Evolutionary conservation across 2,329 filamentous ascomycete species (phyloP).

Genomic region (Curvularia hawaiiensis): DNA sequence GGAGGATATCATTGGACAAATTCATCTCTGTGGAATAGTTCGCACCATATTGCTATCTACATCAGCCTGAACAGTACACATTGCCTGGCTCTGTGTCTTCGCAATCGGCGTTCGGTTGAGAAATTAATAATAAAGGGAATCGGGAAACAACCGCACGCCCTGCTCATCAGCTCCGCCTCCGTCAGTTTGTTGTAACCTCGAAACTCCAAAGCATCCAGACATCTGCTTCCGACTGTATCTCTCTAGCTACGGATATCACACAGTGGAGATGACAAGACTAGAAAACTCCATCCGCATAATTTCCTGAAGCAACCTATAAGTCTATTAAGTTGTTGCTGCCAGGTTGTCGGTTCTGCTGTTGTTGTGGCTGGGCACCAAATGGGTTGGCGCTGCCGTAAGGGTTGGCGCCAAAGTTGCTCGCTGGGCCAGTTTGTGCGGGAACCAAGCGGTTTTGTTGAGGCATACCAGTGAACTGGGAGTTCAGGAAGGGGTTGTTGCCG

Average conservation of each 20-base stretch:
- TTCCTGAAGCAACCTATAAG: conserved; percentile 47
- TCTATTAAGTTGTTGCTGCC: conserved; percentile 66
- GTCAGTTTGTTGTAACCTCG: background rate
- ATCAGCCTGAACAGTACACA: conserved; percentile 12
- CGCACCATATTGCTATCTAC: conserved; percentile 13
- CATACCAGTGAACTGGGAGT: conserved; percentile 78
- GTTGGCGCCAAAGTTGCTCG: conserved; percentile 51
- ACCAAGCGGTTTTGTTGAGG: conserved; percentile 55
- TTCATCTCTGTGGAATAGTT: conserved; percentile 7
- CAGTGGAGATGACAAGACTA: conserved; percentile 25
- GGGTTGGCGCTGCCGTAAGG: conserved; percentile 58
- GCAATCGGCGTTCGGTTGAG: conserved; percentile 14
- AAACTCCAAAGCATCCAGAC: background rate
- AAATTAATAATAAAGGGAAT: conserved; percentile 24
- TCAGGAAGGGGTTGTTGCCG: conserved; percentile 88
- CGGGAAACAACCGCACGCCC: conserved; percentile 22
- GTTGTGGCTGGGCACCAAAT: conserved; percentile 56
- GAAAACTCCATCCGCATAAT: conserved; percentile 1
- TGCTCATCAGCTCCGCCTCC: background rate
- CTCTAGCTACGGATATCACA: conserved; percentile 16
- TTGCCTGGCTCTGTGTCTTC: conserved; percentile 6
- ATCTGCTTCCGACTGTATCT: background rate
- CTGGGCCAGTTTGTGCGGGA: conserved; percentile 59
- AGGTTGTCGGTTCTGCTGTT: conserved; percentile 46
- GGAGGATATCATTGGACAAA: background rate